Conservation (phyloP, 768 basidiomycete genomes). For the Boletus sp. region DNA sequence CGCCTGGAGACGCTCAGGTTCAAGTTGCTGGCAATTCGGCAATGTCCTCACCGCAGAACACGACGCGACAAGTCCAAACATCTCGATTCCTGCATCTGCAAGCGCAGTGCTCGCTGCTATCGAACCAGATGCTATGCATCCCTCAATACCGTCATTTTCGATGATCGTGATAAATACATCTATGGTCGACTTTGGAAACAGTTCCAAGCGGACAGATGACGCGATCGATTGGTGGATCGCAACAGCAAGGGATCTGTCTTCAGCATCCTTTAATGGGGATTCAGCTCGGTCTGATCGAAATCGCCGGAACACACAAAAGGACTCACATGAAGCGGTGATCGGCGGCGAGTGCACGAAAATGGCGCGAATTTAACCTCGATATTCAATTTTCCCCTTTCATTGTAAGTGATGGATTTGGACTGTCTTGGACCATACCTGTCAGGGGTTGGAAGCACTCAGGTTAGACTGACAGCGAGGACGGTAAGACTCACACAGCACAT, state of each 20-base stretch:
- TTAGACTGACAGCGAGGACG: neutral
- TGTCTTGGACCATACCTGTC: constrained; percentile 81
- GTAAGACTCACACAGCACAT: constrained; percentile 79
- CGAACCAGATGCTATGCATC: constrained; percentile 80
- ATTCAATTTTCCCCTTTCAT: constrained; percentile 83
- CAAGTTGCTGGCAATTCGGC: neutral
- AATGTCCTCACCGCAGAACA: constrained; percentile 65
- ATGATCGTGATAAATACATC: constrained; percentile 89
- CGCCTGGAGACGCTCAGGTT: constrained; percentile 40
- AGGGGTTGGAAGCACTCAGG: constrained; percentile 4
- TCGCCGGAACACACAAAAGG: neutral
- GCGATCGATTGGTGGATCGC: constrained; percentile 83
- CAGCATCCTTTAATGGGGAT: constrained; percentile 70
- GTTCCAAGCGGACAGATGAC: constrained; percentile 80
- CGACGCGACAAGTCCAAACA: constrained; percentile 83
- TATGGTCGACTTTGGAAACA: constrained; percentile 90
- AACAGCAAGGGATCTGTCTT: constrained; percentile 81
- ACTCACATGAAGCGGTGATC: constrained; percentile 83
- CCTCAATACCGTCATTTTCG: constrained; percentile 89
- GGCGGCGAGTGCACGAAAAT: constrained; percentile 75
- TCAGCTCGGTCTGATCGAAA: constrained; percentile 2
- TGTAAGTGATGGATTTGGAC: constrained; percentile 75
- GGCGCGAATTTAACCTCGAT: constrained; percentile 97
- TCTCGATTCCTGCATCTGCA: constrained; percentile 89
- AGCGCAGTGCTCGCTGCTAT: constrained; percentile 89